Conservation (phyloP, 352 stramenopile species). For the Peronospora farinosa region DNA sequence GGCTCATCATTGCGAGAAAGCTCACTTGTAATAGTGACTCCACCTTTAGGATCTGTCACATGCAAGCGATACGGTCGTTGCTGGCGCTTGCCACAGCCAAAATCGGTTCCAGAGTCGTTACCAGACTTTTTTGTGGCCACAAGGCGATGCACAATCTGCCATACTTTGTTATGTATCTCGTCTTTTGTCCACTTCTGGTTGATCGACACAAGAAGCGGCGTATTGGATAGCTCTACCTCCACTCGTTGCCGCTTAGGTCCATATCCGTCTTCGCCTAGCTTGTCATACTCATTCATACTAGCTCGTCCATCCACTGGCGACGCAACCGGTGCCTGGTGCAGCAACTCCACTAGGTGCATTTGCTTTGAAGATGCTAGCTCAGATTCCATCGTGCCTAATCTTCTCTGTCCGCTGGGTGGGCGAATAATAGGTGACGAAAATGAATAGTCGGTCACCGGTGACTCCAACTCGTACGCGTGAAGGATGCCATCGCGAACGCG, state of each 20-base stretch:
- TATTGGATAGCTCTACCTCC: slow-evolving; percentile 75
- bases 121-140: slow-evolving; percentile 32
- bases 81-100: slow-evolving; percentile 33
- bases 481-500: slow-evolving; percentile 47
- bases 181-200: slow-evolving; percentile 49
- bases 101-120: slow-evolving; percentile 19
- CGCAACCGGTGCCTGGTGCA: slow-evolving; percentile 58
- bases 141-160: slow-evolving; percentile 71
- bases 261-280: slow-evolving; percentile 28
- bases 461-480: slow-evolving; percentile 87
- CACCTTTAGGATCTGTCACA: slow-evolving; percentile 44
- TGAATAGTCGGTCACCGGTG: slow-evolving; percentile 52
- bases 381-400: slow-evolving; percentile 19
- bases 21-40: slow-evolving; percentile 42
- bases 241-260: slow-evolving; percentile 59
- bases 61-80: slow-evolving; percentile 63
- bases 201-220: slow-evolving; percentile 66
- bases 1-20: slow-evolving; percentile 42
- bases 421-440: slow-evolving; percentile 60
- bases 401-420: slow-evolving; percentile 20
- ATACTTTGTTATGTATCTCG: slow-evolving; percentile 75
- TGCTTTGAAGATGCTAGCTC: slow-evolving; percentile 29
- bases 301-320: slow-evolving; percentile 46
- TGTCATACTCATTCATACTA: slow-evolving; percentile 24
- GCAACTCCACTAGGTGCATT: slow-evolving; percentile 62